These are phyloP conservation scores for Trichosporon coremiiforme DNA, from an alignment of 1,284 basidiomycete genomes.

Conservation along the genomic window DNA sequence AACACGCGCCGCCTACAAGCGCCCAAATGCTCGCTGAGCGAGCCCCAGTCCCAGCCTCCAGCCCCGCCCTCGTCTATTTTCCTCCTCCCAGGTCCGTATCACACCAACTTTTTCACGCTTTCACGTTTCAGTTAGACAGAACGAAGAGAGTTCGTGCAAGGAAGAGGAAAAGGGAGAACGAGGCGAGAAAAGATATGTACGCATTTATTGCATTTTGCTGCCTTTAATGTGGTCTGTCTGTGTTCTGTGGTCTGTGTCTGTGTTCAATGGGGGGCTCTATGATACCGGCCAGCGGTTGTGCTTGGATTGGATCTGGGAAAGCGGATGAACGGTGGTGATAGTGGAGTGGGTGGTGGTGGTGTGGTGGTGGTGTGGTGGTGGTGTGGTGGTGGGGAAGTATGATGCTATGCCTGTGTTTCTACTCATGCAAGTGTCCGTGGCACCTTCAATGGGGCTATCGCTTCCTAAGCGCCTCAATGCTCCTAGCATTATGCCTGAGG, in stretches of 20 bases:
- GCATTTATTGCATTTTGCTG: constrained; percentile 17
- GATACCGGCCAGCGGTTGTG: constrained; percentile 8
- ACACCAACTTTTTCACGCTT: not conserved
- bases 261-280: not conserved
- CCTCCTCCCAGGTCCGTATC: not conserved
- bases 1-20: constrained; percentile 6
- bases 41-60: not conserved
- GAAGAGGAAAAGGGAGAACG: not conserved
- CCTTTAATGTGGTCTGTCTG: too few species aligned
- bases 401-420: constrained; percentile 1
- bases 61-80: too few species aligned
- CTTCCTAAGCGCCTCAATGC: constrained; percentile 5
- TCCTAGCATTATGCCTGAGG: constrained; percentile 22
- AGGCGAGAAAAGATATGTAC: constrained; percentile 3
- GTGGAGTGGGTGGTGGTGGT: not conserved
- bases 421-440: constrained; percentile 1
- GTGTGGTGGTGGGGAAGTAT: not conserved
- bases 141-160: not conserved
- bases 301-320: not conserved
- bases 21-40: not conserved
- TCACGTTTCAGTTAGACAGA: not conserved
- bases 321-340: not conserved
- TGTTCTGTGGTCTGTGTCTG: not conserved
- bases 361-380: not conserved
- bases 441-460: not conserved